phyloP scores from a whole-genome alignment of 345 rosid genomes.

The Nephelium lappaceum region DNA sequence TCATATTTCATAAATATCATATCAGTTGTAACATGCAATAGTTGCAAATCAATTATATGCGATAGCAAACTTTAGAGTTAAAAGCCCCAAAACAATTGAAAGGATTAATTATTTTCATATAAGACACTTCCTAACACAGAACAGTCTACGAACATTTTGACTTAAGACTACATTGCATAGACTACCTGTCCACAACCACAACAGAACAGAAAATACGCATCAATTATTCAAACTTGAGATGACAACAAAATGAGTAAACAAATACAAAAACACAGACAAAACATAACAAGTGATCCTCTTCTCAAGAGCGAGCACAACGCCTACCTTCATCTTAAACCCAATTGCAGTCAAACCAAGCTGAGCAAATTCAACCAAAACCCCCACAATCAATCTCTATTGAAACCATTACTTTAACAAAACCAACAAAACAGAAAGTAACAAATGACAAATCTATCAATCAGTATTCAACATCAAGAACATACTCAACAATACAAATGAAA shows the following conservation, averaged over 20 bases:
- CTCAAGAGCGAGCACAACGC: conserved; percentile 98
- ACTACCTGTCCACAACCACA: neutral
- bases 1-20: neutral
- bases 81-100: neutral
- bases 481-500: no score
- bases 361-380: conserved; percentile 18
- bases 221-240: neutral
- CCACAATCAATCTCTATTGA: conserved; percentile 13
- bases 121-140: neutral
- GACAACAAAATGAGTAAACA: neutral
- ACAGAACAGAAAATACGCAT: neutral
- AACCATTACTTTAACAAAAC: neutral
- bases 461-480: no score
- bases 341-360: conserved; percentile 97
- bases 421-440: no score
- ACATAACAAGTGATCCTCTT: conserved; percentile 72
- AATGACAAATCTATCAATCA: no score
- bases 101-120: no score
- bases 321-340: conserved; percentile 88
- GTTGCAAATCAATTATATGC: no score
- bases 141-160: neutral
- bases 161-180: neutral
- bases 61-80: neutral
- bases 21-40: neutral
- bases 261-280: neutral